Evolutionary conservation across 2,329 filamentous ascomycete genomes (phyloP).

Genomic region (Penicillium sp.): DNA sequence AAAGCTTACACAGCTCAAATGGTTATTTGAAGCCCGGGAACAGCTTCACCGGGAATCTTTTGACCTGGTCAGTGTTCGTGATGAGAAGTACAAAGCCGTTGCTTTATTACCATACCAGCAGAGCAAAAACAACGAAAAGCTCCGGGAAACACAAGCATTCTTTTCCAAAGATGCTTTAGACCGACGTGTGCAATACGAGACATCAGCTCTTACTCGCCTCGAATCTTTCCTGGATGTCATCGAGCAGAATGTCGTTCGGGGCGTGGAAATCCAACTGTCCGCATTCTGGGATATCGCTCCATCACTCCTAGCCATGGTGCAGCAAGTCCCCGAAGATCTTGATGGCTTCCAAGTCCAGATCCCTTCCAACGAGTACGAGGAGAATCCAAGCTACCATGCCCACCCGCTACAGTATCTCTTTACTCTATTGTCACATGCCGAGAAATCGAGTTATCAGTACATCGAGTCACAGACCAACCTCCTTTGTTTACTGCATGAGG

Average conservation of each 20-base stretch:
- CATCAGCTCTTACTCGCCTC: constrained; percentile 72
- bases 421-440: constrained; percentile 79
- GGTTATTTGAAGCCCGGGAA: constrained; percentile 96
- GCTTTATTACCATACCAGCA: constrained; percentile 81
- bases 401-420: constrained; percentile 92
- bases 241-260: constrained; percentile 81
- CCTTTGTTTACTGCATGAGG: constrained; percentile 86
- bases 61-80: constrained; percentile 81
- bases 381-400: constrained; percentile 79
- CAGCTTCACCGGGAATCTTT: constrained; percentile 82
- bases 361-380: constrained; percentile 74
- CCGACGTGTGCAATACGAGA: constrained; percentile 71
- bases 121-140: constrained; percentile 73
- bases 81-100: constrained; percentile 82
- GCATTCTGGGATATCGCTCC: constrained; percentile 99
- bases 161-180: constrained; percentile 78
- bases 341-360: constrained; percentile 73
- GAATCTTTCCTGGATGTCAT: constrained; percentile 78
- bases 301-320: constrained; percentile 74
- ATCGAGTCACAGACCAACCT: constrained; percentile 94
- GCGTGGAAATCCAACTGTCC: constrained; percentile 87
- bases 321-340: constrained; percentile 70
- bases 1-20: constrained; percentile 92
- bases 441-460: constrained; percentile 94
- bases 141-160: constrained; percentile 77